These are phyloP conservation scores for Ziziphus jujuba DNA, from an alignment of 306 rosid genomes.

Conservation along the genomic window DNA sequence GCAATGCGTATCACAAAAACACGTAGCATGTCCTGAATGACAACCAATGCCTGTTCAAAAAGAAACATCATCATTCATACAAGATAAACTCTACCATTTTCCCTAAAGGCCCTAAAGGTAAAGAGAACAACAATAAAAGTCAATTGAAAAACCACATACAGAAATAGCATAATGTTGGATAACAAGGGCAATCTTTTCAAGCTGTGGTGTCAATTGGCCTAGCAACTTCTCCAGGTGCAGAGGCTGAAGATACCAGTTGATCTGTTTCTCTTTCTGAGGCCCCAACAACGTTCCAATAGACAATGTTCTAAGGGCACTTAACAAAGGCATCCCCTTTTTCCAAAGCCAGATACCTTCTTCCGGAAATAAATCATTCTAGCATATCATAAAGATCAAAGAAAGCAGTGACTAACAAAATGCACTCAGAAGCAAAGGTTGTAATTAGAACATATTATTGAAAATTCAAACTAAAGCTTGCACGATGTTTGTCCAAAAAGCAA, in stretches of 20 bases:
- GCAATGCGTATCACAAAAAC: slow-evolving; percentile 74
- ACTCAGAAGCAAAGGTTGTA: slow-evolving; percentile 5
- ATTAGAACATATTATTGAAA: background rate
- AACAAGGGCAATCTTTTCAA: slow-evolving; percentile 78
- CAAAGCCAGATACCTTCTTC: slow-evolving; percentile 92
- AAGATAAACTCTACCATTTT: slow-evolving; percentile 7
- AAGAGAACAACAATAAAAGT: background rate
- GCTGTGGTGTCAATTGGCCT: slow-evolving; percentile 68
- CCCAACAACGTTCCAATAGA: slow-evolving; percentile 83
- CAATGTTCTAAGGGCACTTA: slow-evolving; percentile 79
- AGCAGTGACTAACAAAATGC: background rate
- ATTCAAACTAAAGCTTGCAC: background rate
- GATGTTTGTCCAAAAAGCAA: too few species aligned
- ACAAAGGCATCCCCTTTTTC: slow-evolving; percentile 88
- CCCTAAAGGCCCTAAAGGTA: background rate
- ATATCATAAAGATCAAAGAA: slow-evolving; percentile 19
- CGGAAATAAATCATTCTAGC: slow-evolving; percentile 90
- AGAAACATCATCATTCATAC: slow-evolving; percentile 14
- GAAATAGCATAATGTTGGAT: slow-evolving; percentile 90
- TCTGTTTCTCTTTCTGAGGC: slow-evolving; percentile 68
- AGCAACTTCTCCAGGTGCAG: slow-evolving; percentile 72
- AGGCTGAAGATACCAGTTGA: slow-evolving; percentile 90
- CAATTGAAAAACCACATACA: slow-evolving; percentile 51
- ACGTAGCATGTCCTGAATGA: slow-evolving; percentile 89
- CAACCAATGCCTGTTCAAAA: slow-evolving; percentile 64